phyloP scores from a whole-genome alignment of 2,329 filamentous ascomycete species.

The Aureobasidium melanogenum region DNA sequence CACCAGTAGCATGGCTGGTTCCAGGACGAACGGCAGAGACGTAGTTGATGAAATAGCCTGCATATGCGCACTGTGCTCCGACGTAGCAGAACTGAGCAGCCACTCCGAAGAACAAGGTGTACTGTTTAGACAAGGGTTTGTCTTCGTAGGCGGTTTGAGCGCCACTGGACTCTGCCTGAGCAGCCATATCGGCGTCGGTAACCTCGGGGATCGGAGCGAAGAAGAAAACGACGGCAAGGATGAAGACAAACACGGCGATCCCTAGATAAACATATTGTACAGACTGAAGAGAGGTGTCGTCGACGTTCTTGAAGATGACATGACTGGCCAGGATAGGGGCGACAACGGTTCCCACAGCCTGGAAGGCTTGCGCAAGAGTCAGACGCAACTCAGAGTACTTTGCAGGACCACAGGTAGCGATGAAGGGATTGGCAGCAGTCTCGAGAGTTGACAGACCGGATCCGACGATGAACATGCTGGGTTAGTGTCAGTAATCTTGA shows the following conservation, averaged over 20 bases:
- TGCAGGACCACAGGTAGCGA: conserved; percentile 50
- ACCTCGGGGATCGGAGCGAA: conserved; percentile 47
- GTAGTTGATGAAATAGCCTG: conserved; percentile 41
- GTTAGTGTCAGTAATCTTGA: neutral
- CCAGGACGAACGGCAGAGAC: conserved; percentile 50
- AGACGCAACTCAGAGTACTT: conserved; percentile 50
- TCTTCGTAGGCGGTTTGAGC: conserved; percentile 26
- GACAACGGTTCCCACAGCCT: conserved; percentile 50
- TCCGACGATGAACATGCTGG: conserved; percentile 46
- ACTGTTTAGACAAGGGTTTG: conserved; percentile 51
- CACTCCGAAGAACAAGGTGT: conserved; percentile 65
- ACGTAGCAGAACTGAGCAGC: conserved; percentile 75
- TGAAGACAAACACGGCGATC: conserved; percentile 51
- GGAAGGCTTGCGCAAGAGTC: conserved; percentile 51
- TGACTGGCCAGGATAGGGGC: conserved; percentile 51
- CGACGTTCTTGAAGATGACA: conserved; percentile 52
- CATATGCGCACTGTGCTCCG: conserved; percentile 57
- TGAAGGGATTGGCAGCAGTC: conserved; percentile 49
- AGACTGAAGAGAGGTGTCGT: conserved; percentile 44
- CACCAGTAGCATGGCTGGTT: conserved; percentile 47
- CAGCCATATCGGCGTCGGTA: conserved; percentile 54
- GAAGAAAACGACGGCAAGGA: conserved; percentile 50
- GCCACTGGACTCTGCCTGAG: conserved; percentile 32
- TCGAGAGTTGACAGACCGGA: conserved; percentile 47
- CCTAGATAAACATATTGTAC: conserved; percentile 59